Conservation (phyloP, 1,139 yeast genomes). For the Groenewaldozyma auringiensis region DNA sequence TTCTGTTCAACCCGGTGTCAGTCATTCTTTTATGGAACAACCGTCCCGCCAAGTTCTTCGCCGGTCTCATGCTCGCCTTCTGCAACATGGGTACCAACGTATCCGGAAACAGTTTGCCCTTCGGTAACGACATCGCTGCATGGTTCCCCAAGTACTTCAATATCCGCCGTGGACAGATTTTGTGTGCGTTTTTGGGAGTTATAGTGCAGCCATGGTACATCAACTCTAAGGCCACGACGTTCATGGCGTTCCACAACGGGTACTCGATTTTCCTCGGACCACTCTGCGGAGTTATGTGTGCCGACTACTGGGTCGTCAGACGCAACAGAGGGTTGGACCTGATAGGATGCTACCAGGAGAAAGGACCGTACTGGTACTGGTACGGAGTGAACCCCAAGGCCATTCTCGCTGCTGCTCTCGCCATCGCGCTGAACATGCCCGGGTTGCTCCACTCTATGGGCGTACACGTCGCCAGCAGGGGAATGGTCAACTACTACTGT, state of each 20-base stretch:
- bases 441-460: constrained; percentile 13
- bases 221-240: constrained; percentile 38
- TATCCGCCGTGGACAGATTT: constrained; percentile 43
- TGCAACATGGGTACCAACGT: constrained; percentile 43
- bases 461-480: constrained; percentile 9
- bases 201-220: constrained; percentile 46
- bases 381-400: constrained; percentile 12
- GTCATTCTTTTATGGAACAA: constrained; percentile 31
- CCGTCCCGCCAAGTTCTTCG: constrained; percentile 37
- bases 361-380: constrained; percentile 12
- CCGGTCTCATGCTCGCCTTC: constrained; percentile 37
- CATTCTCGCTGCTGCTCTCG: constrained; percentile 8
- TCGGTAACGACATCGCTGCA: constrained; percentile 46
- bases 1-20: constrained; percentile 33
- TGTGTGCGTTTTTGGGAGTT: constrained; percentile 38
- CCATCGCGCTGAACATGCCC: constrained; percentile 11
- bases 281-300: constrained; percentile 37
- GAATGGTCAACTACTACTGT: constrained; percentile 12
- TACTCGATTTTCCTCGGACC: constrained; percentile 43
- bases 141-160: constrained; percentile 42
- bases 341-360: constrained; percentile 7
- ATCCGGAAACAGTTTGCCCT: constrained; percentile 44
- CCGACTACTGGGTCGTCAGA: constrained; percentile 37
- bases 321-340: constrained; percentile 8
- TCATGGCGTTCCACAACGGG: constrained; percentile 39